Conservation (phyloP, 495 filamentous ascomycete genomes). For the Poronia punctata region DNA sequence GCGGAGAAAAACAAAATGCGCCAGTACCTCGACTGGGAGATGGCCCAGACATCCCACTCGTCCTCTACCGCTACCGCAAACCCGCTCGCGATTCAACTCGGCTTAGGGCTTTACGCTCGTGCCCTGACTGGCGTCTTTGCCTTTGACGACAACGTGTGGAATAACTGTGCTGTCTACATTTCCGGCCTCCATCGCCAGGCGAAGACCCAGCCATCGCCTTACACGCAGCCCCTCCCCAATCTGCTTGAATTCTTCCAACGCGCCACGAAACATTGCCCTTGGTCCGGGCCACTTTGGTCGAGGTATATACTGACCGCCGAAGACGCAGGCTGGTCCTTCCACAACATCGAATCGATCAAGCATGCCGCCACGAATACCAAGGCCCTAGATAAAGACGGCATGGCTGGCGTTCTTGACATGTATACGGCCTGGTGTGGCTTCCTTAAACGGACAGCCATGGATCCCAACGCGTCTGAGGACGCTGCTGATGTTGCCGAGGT, state of each 20-base stretch:
- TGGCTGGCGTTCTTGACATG: conserved; percentile 81
- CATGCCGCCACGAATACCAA: conserved; percentile 81
- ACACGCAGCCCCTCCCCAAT: conserved; percentile 27
- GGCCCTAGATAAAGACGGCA: conserved; percentile 60
- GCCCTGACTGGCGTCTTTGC: conserved; percentile 60
- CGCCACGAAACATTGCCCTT: conserved; percentile 81
- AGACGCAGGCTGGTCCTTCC: conserved; percentile 61
- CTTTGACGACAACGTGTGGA: conserved; percentile 65
- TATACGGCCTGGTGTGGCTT: conserved; percentile 91
- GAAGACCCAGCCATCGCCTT: conserved; percentile 17
- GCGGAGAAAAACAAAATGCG: conserved; percentile 52
- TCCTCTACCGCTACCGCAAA: conserved; percentile 16
- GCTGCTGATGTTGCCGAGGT: conserved; percentile 88
- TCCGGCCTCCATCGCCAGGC: conserved; percentile 31
- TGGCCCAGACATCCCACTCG: conserved; percentile 38
- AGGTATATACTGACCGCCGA: conserved; percentile 79
- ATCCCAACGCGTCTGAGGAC: conserved; percentile 70
- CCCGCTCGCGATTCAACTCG: conserved; percentile 48
- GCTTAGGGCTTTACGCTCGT: conserved; percentile 70
- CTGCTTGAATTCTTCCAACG: conserved; percentile 50
- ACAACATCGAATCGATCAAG: conserved; percentile 82
- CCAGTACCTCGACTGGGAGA: conserved; percentile 83
- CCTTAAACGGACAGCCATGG: conserved; percentile 73
- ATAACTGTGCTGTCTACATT: conserved; percentile 72
- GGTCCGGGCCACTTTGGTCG: conserved; percentile 87